Evolutionary conservation across 208 protist genomes (phyloP), one percentile per base, ranked within the genome.

Genomic region (Leishmania braziliensis): DNA sequence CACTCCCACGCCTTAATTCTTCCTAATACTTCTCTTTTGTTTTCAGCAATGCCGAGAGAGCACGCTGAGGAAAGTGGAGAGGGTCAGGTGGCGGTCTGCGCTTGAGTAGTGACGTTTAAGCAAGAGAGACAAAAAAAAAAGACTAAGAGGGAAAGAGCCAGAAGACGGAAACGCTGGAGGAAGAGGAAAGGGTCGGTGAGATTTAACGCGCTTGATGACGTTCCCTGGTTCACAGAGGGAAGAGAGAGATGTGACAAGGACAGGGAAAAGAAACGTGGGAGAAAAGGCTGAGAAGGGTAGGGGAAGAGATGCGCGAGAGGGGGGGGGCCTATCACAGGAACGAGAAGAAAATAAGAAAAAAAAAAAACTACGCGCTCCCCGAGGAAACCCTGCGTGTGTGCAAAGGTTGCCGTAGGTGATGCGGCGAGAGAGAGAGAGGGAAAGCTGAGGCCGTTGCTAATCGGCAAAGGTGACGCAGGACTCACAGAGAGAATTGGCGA

Each of bases 261-360:
- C 39, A 74, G 66, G 12, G 58, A 75, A 71, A 80, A 62, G n/a
- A 29, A n/a, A 80, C 4, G 39, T 39, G 16, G 39, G n/a, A 48
- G 16, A 5, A 20, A 29, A 43, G 18, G 39, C 23, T 3, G 66
- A 50, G 39, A 39, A 10, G 9, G 39, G 66, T 29, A 43, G 33
- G 29, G 33, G 16, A 68, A 68, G 20, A 29, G 33, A 8, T 23
- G 33, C 39, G n/a, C 16, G 33, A 68, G 66, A 9, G 43, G 43
- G 43, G 43, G 43, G 43, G 39, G 48, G 20, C 5, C 36, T 8
- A 18, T 71, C 36, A 48, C 66, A 71, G 18, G 20, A 71, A n/a
- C 39, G 9, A 71, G 66, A 23, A 70, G 65, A n/a, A 48, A 71
- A 48, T n/a, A 10, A 5, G 26, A 20, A 3, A 48, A 23, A 20